These are phyloP conservation scores for Mortierella sp. DNA, from an alignment of 371 early-diverging fungal genomes.

Conservation along the genomic window DNA sequence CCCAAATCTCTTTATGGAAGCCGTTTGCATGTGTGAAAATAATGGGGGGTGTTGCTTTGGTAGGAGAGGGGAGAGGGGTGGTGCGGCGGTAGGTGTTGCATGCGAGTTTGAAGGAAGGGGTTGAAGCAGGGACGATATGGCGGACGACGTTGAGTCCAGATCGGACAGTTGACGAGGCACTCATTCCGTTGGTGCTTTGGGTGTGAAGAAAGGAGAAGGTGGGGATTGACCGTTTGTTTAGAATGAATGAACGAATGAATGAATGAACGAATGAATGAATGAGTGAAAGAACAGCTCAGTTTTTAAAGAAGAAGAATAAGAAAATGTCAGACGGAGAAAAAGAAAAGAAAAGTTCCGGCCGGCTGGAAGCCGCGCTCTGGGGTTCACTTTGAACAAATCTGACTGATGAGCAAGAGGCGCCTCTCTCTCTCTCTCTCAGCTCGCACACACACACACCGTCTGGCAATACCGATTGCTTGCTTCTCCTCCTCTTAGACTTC, in stretches of 20 bases:
- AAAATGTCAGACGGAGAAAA: background rate
- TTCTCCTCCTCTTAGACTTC: background rate
- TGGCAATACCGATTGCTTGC: background rate
- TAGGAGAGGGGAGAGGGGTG: background rate
- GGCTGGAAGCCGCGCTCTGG: too few species aligned
- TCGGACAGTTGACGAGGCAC: constrained; percentile 18
- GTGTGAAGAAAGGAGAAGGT: background rate
- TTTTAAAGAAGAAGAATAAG: background rate
- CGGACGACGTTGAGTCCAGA: constrained; percentile 35
- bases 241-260: background rate
- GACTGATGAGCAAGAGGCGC: background rate
- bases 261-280: too few species aligned
- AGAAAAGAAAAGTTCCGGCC: background rate
- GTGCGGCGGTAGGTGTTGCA: constrained; percentile 44
- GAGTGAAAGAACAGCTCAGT: background rate
- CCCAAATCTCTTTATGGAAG: constrained; percentile 55
- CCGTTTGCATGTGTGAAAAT: constrained; percentile 56
- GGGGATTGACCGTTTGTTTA: background rate
- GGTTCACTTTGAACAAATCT: background rate
- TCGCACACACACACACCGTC: too few species aligned
- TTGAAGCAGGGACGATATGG: constrained; percentile 35
- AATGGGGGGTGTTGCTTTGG: constrained; percentile 14
- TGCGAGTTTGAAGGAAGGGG: constrained; percentile 36
- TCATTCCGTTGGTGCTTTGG: constrained; percentile 2
- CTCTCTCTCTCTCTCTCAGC: background rate